Evolutionary conservation across 495 filamentous ascomycete species (phyloP), one percentile per base, ranked within the genome.

Genomic region (Evernia prunastri): DNA sequence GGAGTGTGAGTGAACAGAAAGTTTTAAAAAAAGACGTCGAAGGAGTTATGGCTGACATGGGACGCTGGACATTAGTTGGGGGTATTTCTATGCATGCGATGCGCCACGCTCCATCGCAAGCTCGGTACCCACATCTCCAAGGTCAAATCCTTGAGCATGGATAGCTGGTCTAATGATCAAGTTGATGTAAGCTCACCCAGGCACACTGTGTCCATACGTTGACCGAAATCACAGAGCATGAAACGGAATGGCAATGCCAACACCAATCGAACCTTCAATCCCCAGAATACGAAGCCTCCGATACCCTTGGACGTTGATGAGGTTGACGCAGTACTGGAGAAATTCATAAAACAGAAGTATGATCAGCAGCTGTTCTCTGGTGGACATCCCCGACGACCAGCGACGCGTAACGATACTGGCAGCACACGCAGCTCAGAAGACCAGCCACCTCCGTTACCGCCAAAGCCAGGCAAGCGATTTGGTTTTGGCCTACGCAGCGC

Each of bases 141-240:
- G 75, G 90, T 98, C 76, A 98, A 98, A 76, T 96, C 92, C 12
- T 77, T 97, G 78, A 96, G 89, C 68, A 97, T 97, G 94, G 94
- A 98, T 72, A 91, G 85, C 58, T 98, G 94, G 94, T 84, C 89
- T 51, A 87, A 85, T 72, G 94, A 97, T 40, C 95, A 98, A 76
- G 91, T 98, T 61, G 94, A 97, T 76, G 93, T 96, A 80, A 73
- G 81, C 69, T 20, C 43, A 60, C 20, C 13, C 8, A 11, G 2
- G 9, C 17, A 4, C 8, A 23, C 35, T 1, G 37, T 13, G 56
- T 53, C 9, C 25, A 51, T 29, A 43, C 35, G 49, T 73, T 75
- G 70, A 76, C 68, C 49, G 56, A 51, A 25, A 42, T 45, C 40
- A 35, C 58, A 98, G 91, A 91, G 82, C 70, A 97, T 98, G 93